Evolutionary conservation across 208 protist species (phyloP).

Genomic region (Lotmaria passim): DNA sequence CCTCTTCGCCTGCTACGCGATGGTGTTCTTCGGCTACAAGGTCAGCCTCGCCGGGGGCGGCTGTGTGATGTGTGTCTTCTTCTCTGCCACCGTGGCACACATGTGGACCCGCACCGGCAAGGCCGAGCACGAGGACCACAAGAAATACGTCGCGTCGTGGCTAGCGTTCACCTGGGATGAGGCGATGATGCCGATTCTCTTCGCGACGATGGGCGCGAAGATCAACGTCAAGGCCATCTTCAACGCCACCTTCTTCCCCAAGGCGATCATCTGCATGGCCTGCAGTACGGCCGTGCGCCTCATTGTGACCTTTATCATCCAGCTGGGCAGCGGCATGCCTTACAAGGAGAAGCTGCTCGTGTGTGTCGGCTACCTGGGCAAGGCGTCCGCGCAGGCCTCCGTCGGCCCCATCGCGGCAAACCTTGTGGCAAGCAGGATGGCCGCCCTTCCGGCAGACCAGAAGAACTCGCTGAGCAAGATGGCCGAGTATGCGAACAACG

Average conservation of each 20-base stretch:
- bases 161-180: slow-evolving; percentile 78
- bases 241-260: slow-evolving; percentile 69
- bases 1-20: slow-evolving; percentile 45
- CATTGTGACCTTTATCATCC: slow-evolving; percentile 54
- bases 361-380: slow-evolving; percentile 71
- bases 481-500: slow-evolving; percentile 64
- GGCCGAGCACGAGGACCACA: slow-evolving; percentile 64
- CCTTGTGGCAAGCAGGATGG: slow-evolving; percentile 52
- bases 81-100: slow-evolving; percentile 76
- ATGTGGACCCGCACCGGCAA: slow-evolving; percentile 58
- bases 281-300: slow-evolving; percentile 66
- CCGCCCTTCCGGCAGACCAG: slow-evolving; percentile 33
- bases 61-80: slow-evolving; percentile 76
- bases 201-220: slow-evolving; percentile 76
- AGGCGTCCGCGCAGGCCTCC: slow-evolving; percentile 80
- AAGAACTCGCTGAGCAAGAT: slow-evolving; percentile 26
- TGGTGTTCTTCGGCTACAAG: slow-evolving; percentile 77
- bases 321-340: slow-evolving; percentile 55
- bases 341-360: slow-evolving; percentile 68
- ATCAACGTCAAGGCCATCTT: slow-evolving; percentile 72
- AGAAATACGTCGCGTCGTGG: slow-evolving; percentile 66
- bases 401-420: slow-evolving; percentile 69
- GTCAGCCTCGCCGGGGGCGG: slow-evolving; percentile 70
- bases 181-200: slow-evolving; percentile 73
- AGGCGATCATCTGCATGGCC: slow-evolving; percentile 62